phyloP scores from a whole-genome alignment of 805 yeast species.

The Novakomyces olei region DNA sequence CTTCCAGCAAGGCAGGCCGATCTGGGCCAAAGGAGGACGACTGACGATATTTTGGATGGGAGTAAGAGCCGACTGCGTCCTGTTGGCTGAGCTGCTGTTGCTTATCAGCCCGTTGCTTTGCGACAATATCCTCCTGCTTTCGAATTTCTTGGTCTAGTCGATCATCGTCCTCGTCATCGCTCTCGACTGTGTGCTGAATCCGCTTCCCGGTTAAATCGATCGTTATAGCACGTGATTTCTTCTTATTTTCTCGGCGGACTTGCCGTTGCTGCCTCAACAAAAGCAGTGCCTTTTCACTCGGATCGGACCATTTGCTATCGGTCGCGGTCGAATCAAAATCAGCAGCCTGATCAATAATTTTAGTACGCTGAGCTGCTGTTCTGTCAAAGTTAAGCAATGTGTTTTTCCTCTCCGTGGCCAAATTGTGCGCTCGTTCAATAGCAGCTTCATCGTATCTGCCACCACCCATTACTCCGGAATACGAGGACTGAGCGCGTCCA shows the following conservation, averaged over 20 bases:
- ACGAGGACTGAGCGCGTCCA: neutral
- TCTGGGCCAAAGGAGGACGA: too few relatives aligned
- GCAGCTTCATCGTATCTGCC: slow-evolving; percentile 16
- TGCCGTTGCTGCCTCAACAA: slow-evolving; percentile 68
- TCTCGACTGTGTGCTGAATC: too few relatives aligned
- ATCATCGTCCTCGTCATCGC: too few relatives aligned
- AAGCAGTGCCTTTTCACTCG: slow-evolving; percentile 70
- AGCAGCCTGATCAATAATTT: slow-evolving; percentile 77
- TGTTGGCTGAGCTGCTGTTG: too few relatives aligned
- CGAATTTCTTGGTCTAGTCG: too few relatives aligned
- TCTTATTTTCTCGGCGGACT: neutral
- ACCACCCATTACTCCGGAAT: neutral
- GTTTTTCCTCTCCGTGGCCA: slow-evolving; percentile 56
- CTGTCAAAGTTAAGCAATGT: slow-evolving; percentile 60
- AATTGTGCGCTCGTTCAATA: slow-evolving; percentile 34
- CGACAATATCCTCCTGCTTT: too few relatives aligned
- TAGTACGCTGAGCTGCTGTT: slow-evolving; percentile 72
- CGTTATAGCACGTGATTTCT: neutral
- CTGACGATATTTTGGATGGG: too few relatives aligned
- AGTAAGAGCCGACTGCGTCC: too few relatives aligned
- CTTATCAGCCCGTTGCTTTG: too few relatives aligned
- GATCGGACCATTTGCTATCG: slow-evolving; percentile 51
- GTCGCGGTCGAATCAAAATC: slow-evolving; percentile 52
- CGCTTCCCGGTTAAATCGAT: slow-evolving; percentile 1
- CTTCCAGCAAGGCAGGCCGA: too few relatives aligned